phyloP scores from a whole-genome alignment of 139 green algal genomes.

The Coelastrella sp. region DNA sequence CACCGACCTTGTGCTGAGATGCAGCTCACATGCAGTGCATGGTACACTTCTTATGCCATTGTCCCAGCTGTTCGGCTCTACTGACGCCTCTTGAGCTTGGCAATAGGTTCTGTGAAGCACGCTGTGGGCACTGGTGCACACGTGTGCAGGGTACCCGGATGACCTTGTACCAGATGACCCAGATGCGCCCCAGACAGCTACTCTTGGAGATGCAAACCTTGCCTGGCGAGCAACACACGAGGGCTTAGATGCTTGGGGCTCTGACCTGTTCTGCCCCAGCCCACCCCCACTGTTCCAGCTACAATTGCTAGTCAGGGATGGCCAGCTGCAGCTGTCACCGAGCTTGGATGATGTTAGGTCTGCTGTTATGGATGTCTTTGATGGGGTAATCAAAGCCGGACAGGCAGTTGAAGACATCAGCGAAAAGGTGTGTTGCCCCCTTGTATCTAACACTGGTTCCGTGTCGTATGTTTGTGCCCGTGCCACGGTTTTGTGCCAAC shows the following conservation, averaged over 20 bases:
- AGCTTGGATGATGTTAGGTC: constrained; percentile 65
- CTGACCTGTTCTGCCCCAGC: constrained; percentile 53
- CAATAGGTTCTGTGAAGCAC: background rate
- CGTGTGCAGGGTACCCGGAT: constrained; percentile 29
- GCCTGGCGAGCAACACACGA: constrained; percentile 25
- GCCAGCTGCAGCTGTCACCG: constrained; percentile 61
- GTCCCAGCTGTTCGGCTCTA: background rate
- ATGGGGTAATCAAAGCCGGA: constrained; percentile 67
- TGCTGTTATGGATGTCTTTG: constrained; percentile 62
- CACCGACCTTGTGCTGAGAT: background rate
- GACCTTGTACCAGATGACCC: background rate
- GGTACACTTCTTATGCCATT: too few relatives aligned
- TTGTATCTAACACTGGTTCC: too few relatives aligned
- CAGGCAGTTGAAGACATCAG: constrained; percentile 41
- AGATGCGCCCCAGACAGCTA: constrained; percentile 7
- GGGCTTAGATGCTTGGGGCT: constrained; percentile 48
- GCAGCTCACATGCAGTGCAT: too few relatives aligned
- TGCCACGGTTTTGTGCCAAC: too few relatives aligned
- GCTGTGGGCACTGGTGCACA: background rate
- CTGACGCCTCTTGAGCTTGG: background rate
- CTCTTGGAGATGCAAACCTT: constrained; percentile 28
- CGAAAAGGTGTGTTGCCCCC: constrained; percentile 35
- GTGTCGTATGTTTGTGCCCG: too few relatives aligned
- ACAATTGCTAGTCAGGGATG: constrained; percentile 54
- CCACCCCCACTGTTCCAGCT: constrained; percentile 74